Conservation (phyloP, 2,329 filamentous ascomycete species). For the Colletotrichum lentis region DNA sequence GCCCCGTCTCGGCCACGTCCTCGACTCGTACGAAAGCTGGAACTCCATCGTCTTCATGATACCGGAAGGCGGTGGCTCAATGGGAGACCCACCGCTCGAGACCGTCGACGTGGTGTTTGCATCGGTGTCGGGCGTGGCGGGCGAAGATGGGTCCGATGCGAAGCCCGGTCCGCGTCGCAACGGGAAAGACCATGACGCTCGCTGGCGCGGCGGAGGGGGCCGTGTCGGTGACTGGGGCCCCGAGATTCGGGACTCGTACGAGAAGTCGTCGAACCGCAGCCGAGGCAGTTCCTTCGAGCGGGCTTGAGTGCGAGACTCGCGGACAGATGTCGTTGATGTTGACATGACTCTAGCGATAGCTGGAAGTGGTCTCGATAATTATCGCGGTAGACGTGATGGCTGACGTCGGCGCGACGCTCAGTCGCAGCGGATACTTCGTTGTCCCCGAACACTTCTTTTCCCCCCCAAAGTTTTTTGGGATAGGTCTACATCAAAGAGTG, state of each 20-base stretch:
- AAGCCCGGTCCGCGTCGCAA: not conserved
- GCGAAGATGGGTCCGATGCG: not conserved
- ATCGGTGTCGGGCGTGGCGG: not conserved
- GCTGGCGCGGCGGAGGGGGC: not conserved
- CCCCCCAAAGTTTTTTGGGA: conserved; percentile 52
- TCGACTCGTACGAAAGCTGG: conserved; percentile 24
- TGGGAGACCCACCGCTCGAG: not conserved
- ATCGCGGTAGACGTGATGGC: conserved; percentile 49
- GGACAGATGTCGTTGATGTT: conserved; percentile 1
- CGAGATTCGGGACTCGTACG: conserved; percentile 25
- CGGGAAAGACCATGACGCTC: conserved; percentile 19
- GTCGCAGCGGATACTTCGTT: conserved; percentile 45
- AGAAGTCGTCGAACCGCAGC: conserved; percentile 33
- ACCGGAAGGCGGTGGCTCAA: conserved; percentile 14
- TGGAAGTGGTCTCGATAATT: conserved; percentile 25
- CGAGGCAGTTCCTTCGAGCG: conserved; percentile 15
- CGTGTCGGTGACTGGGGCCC: conserved; percentile 1
- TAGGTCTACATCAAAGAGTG: conserved; percentile 50
- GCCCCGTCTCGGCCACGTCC: conserved; percentile 9
- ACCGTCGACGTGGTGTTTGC: not conserved
- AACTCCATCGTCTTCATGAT: conserved; percentile 37
- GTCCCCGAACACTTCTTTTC: conserved; percentile 40
- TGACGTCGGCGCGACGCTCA: conserved; percentile 38
- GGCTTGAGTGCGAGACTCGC: not conserved
- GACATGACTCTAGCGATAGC: not conserved